phyloP scores from a whole-genome alignment of 257 asterid species.

The Plantago major region DNA sequence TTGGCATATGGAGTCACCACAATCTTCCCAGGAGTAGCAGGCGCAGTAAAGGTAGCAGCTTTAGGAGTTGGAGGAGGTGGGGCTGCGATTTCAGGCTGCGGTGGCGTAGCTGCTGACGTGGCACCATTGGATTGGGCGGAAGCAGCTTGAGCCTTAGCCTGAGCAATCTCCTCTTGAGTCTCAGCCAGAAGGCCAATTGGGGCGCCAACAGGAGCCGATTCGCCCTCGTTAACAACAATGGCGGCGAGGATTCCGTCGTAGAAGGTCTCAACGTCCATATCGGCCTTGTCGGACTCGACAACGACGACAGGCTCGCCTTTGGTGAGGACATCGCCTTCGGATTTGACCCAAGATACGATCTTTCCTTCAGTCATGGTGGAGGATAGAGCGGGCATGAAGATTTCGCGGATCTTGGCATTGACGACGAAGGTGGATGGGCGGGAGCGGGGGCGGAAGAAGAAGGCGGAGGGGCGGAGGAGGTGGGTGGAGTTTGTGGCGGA shows the following conservation, averaged over 20 bases:
- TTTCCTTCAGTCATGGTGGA: conserved; percentile 96
- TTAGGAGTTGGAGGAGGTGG: conserved; percentile 23
- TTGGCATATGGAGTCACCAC: conserved; percentile 83
- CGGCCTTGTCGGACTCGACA: conserved; percentile 82
- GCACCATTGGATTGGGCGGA: conserved; percentile 21
- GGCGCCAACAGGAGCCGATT: conserved; percentile 63
- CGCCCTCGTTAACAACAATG: conserved; percentile 72
- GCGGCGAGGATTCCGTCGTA: conserved; percentile 71
- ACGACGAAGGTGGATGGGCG: conserved; percentile 29
- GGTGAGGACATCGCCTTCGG: conserved; percentile 73
- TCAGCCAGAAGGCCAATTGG: conserved; percentile 74
- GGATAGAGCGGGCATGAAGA: conserved; percentile 93
- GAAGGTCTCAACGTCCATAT: conserved; percentile 82
- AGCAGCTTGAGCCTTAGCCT: conserved; percentile 59
- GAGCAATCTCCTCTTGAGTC: conserved; percentile 49
- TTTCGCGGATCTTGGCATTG: conserved; percentile 77
- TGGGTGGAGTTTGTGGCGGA: conserved; percentile 49
- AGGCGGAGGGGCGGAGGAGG: conserved; percentile 37
- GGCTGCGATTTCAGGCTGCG: not conserved
- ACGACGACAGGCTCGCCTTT: conserved; percentile 85
- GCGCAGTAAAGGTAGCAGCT: conserved; percentile 21
- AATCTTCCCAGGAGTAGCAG: conserved; percentile 39
- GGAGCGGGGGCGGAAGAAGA: conserved; percentile 29
- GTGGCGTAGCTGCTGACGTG: too few relatives aligned
- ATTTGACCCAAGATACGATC: conserved; percentile 76